Conservation (phyloP, 805 yeast species). For the Isabelozyma gotoi region DNA sequence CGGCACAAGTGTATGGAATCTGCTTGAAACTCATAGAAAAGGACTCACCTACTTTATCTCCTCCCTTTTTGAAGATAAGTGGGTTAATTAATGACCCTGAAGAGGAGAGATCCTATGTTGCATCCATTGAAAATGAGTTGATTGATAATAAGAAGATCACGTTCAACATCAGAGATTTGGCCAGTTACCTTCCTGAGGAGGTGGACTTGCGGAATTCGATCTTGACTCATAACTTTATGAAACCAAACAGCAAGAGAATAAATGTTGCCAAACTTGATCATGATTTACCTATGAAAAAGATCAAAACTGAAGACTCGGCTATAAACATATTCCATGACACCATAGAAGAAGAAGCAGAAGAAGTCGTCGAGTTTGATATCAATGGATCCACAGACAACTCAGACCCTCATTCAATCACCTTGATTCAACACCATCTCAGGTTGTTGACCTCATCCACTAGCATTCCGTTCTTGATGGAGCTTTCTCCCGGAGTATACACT, state of each 20-base stretch:
- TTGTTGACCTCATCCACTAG: conserved; percentile 53
- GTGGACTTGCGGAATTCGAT: conserved; percentile 49
- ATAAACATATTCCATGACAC: conserved; percentile 1
- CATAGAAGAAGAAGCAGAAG: background rate
- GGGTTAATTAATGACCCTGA: conserved; percentile 55
- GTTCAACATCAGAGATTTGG: conserved; percentile 33
- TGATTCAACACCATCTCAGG: conserved; percentile 66
- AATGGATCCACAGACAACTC: conserved; percentile 18
- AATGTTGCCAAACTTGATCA: conserved; percentile 10
- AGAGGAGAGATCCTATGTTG: conserved; percentile 24
- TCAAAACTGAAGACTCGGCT: conserved; percentile 21
- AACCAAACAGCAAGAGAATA: conserved; percentile 25
- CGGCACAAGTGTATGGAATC: conserved; percentile 62
- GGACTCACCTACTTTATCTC: conserved; percentile 42
- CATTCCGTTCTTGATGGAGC: conserved; percentile 60
- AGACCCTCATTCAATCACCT: conserved; percentile 25
- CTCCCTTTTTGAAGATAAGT: conserved; percentile 42
- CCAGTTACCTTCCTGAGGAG: conserved; percentile 35
- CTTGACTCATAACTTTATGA: conserved; percentile 39
- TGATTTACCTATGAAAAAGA: conserved; percentile 16
- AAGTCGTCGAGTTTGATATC: conserved; percentile 1
- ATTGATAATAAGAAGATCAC: conserved; percentile 36
- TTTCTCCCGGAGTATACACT: conserved; percentile 54
- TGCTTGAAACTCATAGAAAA: conserved; percentile 61
- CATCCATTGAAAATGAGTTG: conserved; percentile 30